Evolutionary conservation across 1,139 yeast species (phyloP).

Genomic region (Sugiyamaella castrensis): DNA sequence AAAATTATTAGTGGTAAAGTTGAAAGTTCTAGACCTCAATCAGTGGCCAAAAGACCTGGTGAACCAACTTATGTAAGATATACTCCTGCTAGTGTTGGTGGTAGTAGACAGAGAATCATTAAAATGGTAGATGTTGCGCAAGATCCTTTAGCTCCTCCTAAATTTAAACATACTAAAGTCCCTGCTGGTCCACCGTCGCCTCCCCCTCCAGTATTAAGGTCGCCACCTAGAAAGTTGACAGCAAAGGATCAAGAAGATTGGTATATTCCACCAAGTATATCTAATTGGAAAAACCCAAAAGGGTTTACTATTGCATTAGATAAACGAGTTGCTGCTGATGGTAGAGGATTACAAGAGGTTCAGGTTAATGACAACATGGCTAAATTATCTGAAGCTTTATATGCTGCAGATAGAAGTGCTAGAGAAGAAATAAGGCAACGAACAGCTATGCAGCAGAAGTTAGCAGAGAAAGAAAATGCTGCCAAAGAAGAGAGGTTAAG

Average conservation of each 20-base stretch:
- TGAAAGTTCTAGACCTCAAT: slow-evolving; percentile 33
- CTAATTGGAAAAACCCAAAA: slow-evolving; percentile 94
- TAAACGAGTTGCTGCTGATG: slow-evolving; percentile 66
- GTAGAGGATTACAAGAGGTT: slow-evolving; percentile 39
- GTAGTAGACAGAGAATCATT: slow-evolving; percentile 43
- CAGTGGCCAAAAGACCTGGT: slow-evolving; percentile 25
- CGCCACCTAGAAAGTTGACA: slow-evolving; percentile 56
- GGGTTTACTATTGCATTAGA: slow-evolving; percentile 86
- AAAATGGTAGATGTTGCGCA: slow-evolving; percentile 58
- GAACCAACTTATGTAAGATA: slow-evolving; percentile 48
- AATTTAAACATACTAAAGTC: slow-evolving; percentile 69
- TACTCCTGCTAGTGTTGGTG: slow-evolving; percentile 45
- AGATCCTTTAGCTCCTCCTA: slow-evolving; percentile 88
- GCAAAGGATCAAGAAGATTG: slow-evolving; percentile 77
- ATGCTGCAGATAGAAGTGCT: slow-evolving; percentile 69
- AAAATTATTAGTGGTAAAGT: slow-evolving; percentile 43
- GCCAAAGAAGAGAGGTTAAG: slow-evolving; percentile 60
- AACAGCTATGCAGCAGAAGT: slow-evolving; percentile 53
- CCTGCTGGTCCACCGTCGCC: slow-evolving; percentile 71
- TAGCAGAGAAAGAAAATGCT: slow-evolving; percentile 53
- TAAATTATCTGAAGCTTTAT: slow-evolving; percentile 67
- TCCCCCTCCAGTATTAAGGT: slow-evolving; percentile 51
- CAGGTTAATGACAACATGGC: slow-evolving; percentile 61
- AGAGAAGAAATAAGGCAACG: slow-evolving; percentile 64
- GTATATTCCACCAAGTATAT: slow-evolving; percentile 88